Base-by-base conservation (phyloP, 2,329 filamentous ascomycete species). In the Spiromastix sp. region DNA sequence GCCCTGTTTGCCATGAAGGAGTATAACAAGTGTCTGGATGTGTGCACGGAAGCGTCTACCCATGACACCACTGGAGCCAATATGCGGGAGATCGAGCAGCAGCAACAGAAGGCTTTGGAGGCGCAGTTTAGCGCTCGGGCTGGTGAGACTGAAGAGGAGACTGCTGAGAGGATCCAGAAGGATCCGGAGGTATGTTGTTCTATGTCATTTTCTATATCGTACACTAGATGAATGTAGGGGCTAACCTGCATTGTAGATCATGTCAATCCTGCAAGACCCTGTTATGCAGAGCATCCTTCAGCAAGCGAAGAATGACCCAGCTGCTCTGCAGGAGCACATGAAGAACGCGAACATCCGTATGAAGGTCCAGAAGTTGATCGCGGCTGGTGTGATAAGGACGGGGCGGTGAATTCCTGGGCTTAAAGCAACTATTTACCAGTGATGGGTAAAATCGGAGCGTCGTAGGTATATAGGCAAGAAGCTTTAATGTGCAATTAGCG, bases 261-360 rank as follows among this genome's bases (percentile, higher is more conserved):
- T 93, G 74, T 63, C 70, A 43, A 89, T 95, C 54, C 83, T 96
- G 64, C 80, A 87, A 60, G 91, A 98, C 55, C 91, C 91, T 11
- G 80, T 98, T 55, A 96, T 98, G 89, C 86, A 98, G 66, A 82
- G 81, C 47, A 95, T 95, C 48, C 75, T 96, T 38, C 87, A 96
- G 60, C 91, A 98, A 66, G 91, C 91, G 30, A 93, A 96, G 71
- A 78, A 77, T 37, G 84, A 98, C 53, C 91, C 91, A 12, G 81
- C 81, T 32, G 91, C 91, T 30, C 74, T 98, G 43, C 81, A 93
- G 57, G 89, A 98, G 61, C 93, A 98, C 64, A 94, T 98, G 84
- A 84, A 79, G 69, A 98, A 96, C 68, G 75, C 85, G 0, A 73
- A 71, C 39, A 83, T 98, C 48, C 73, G 79, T 41, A 74, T 74